Conservation (phyloP, 2,329 filamentous ascomycete genomes). For the Colletotrichum noveboracense region DNA sequence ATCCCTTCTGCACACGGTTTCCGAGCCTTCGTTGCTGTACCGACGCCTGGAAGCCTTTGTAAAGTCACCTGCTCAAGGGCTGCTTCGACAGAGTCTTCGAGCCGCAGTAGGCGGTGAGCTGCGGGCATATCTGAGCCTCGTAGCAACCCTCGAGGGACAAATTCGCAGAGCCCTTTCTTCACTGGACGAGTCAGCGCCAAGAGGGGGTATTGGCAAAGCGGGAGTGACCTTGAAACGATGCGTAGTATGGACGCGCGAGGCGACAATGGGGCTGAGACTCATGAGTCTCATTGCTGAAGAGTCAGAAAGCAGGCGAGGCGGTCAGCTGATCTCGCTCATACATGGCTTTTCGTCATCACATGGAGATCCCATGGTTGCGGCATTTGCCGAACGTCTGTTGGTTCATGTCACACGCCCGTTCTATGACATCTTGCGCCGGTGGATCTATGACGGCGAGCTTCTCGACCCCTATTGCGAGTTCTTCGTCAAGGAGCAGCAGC, state of each 20-base stretch:
- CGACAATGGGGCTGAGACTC: conserved; percentile 90
- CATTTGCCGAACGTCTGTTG: conserved; percentile 89
- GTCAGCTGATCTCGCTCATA: conserved; percentile 91
- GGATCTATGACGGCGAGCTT: conserved; percentile 98
- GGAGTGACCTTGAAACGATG: conserved; percentile 95
- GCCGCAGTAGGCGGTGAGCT: conserved; percentile 86
- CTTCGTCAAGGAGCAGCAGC: conserved; percentile 86
- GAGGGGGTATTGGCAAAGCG: conserved; percentile 78
- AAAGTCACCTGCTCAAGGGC: conserved; percentile 77
- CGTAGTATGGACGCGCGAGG: conserved; percentile 96
- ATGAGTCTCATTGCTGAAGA: conserved; percentile 96
- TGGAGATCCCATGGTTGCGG: conserved; percentile 91
- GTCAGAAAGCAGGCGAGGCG: conserved; percentile 81
- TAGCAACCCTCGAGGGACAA: conserved; percentile 91
- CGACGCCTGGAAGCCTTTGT: conserved; percentile 81
- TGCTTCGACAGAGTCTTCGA: conserved; percentile 91
- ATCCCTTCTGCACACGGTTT: conserved; percentile 85
- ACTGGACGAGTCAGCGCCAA: conserved; percentile 70
- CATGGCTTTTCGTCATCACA: conserved; percentile 93
- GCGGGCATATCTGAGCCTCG: conserved; percentile 85
- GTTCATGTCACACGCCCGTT: conserved; percentile 90
- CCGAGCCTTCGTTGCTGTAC: conserved; percentile 94
- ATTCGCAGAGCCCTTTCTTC: conserved; percentile 82
- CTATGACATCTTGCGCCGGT: conserved; percentile 93
- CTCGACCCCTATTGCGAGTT: conserved; percentile 97